Base-by-base conservation (phyloP, 2,329 filamentous ascomycete genomes). In the Scorias spongiosa region DNA sequence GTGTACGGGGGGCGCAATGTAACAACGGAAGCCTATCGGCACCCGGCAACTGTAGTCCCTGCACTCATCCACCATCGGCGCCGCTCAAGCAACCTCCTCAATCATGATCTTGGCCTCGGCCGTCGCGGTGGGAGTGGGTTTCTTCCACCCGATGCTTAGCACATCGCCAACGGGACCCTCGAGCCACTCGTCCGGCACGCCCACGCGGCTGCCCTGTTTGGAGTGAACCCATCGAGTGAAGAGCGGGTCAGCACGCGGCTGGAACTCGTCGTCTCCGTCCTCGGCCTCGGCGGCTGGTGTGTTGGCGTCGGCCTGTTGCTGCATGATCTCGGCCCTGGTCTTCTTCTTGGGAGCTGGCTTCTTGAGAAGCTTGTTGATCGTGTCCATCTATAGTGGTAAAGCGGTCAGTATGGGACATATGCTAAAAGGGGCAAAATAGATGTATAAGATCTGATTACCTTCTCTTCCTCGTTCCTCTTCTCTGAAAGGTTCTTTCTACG, bases 331-430 rank as follows among this genome's bases (percentile, higher is more conserved):
- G 45, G 76, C 76, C n/a, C 63, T 57, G 4, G 66, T 65, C 17
- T 66, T 64, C 34, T 68, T 66, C 62, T 89, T 88, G 18, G 84
- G 80, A 1, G 84, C 82, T 60, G 88, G 84, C 59, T 88, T 87
- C 38, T 87, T 87, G 42, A 91, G 76, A 2, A 91, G 76, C 56
- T 88, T 87, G 68, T 91, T 88, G 72, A 91, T 89, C 0, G 84
- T 91, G 68, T 89, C 84, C 75, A 86, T 84, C 83, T 88, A 46
- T 14, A 29, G 9, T 1, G 45, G 2, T n/a, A 15, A 29, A 12
- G 32, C 14, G 39, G 45, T 49, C 30, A 39, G 18, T 14, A 37
- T 6, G 10, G n/a, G 32, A 41, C 18, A 29, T 15, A 8, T 20
- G 2, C 18, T 34, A 11, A 20, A 20, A 20, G 42, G 32, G 15